phyloP scores from a whole-genome alignment of 2,329 filamentous ascomycete genomes.

The Aureobasidium vineae region DNA sequence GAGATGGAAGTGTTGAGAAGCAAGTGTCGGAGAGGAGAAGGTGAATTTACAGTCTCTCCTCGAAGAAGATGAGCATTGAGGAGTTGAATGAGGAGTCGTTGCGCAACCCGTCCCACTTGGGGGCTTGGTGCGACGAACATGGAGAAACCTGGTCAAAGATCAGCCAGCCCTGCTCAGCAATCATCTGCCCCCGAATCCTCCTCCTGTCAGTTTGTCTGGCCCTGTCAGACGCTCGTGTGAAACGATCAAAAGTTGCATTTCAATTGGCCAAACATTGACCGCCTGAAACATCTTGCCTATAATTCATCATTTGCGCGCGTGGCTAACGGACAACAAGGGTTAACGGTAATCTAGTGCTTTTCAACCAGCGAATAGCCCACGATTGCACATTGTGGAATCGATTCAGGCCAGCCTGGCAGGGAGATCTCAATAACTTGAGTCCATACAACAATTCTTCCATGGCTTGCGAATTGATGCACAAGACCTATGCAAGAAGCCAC shows the following conservation, averaged over 20 bases:
- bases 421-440: neutral
- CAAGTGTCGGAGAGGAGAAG: neutral
- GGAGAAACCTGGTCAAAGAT: conserved; percentile 10
- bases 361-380: neutral
- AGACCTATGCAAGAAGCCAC: neutral
- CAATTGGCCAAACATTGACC: neutral
- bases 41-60: neutral
- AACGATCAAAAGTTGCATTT: neutral
- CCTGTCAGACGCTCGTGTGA: neutral
- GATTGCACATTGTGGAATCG: neutral
- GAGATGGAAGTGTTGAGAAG: neutral
- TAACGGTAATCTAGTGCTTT: neutral
- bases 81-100: neutral
- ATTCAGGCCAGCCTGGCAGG: neutral
- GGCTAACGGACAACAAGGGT: neutral
- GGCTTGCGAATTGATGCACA: neutral
- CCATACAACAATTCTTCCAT: neutral
- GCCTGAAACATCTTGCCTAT: neutral
- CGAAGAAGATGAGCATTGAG: neutral
- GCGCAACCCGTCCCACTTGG: conserved; percentile 6
- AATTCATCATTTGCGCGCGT: neutral
- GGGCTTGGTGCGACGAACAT: conserved; percentile 10
- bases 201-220: conserved; percentile 15
- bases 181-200: neutral
- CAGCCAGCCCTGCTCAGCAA: neutral